Conservation (phyloP, 2,329 filamentous ascomycete genomes). For the Kalmusia sp. region DNA sequence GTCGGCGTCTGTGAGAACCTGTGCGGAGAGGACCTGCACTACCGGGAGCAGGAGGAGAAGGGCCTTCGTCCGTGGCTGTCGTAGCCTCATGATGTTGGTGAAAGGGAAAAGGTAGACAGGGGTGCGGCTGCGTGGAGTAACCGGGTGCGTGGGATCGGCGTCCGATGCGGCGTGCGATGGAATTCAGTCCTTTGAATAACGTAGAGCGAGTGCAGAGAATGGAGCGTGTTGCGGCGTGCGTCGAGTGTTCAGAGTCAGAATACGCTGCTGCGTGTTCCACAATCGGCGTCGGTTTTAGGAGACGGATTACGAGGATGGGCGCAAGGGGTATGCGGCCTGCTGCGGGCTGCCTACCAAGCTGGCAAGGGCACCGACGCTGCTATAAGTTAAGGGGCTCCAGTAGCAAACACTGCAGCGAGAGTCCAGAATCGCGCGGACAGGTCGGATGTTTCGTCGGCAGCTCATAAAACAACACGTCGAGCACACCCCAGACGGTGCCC, state of each 20-base stretch:
- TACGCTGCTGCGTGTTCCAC: not conserved
- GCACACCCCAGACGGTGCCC: constrained; percentile 19
- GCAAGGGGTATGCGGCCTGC: constrained; percentile 28
- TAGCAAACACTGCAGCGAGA: not conserved
- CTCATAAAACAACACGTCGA: not conserved
- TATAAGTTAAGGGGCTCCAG: not conserved
- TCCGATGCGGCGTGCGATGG: constrained; percentile 5
- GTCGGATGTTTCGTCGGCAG: constrained; percentile 11
- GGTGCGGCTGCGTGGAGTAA: constrained; percentile 2
- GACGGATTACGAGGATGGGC: constrained; percentile 27
- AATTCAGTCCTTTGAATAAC: not conserved
- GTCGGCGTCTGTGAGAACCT: constrained; percentile 46
- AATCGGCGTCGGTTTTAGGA: constrained; percentile 20
- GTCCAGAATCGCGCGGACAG: too few relatives aligned
- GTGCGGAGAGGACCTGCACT: constrained; percentile 62
- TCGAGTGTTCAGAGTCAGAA: not conserved
- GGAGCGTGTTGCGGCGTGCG: not conserved
- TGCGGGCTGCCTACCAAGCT: not conserved
- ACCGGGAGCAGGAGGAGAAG: constrained; percentile 64
- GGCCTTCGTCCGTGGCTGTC: constrained; percentile 57
- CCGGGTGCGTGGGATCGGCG: constrained; percentile 16
- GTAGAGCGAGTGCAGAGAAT: constrained; percentile 1
- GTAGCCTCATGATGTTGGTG: constrained; percentile 63
- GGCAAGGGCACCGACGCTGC: not conserved
- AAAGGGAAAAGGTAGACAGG: constrained; percentile 16